Conservation (phyloP, 2,329 filamentous ascomycete species). For the Colletotrichum magnum region DNA sequence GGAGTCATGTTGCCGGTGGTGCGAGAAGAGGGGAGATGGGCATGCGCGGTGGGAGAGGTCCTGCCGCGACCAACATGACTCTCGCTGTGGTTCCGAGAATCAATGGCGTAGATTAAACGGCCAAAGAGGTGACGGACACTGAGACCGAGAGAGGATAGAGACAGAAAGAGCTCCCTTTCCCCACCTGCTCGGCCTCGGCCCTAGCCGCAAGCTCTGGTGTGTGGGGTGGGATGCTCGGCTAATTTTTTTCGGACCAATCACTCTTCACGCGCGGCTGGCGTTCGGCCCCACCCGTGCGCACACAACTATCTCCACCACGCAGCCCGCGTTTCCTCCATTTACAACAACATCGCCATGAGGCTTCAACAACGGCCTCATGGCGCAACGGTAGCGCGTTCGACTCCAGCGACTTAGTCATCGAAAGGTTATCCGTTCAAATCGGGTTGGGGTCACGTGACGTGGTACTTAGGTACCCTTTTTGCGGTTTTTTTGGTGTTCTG, state of each 20-base stretch:
- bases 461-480: neutral
- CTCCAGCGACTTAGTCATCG: constrained; percentile 31
- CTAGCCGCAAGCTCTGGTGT: neutral
- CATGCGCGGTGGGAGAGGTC: neutral
- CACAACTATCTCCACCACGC: neutral
- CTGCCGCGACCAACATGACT: constrained; percentile 26
- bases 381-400: constrained; percentile 41
- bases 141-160: neutral
- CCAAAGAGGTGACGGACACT: neutral
- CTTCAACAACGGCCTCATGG: neutral
- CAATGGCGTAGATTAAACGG: too few relatives aligned
- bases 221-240: neutral
- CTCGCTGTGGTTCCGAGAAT: constrained; percentile 4
- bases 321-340: neutral
- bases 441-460: constrained; percentile 26
- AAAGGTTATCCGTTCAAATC: constrained; percentile 41
- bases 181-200: neutral
- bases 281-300: neutral
- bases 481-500: neutral
- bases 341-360: fast-evolving
- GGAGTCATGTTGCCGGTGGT: constrained; percentile 34
- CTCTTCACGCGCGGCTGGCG: neutral
- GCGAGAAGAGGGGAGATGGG: neutral
- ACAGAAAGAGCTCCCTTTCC: neutral
- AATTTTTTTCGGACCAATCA: neutral